These are phyloP conservation scores for Tranzscheliella williamsii DNA, from an alignment of 1,284 basidiomycete genomes.

Conservation along the genomic window DNA sequence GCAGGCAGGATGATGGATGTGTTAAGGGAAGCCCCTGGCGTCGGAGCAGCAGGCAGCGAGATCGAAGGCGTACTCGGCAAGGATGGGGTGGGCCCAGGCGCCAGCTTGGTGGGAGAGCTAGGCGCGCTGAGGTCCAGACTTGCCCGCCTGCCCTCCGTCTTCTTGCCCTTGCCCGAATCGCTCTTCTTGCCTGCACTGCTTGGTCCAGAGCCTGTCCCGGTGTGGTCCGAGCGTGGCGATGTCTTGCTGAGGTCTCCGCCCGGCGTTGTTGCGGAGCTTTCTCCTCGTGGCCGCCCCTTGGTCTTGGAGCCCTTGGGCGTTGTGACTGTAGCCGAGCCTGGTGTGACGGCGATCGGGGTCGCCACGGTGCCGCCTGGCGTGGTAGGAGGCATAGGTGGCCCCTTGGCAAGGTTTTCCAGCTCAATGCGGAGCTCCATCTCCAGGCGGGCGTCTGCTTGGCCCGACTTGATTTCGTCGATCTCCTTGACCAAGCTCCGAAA, in stretches of 20 bases:
- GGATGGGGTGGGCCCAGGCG: constrained; percentile 3
- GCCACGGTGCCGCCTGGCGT: constrained; percentile 17
- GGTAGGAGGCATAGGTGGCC: constrained; percentile 18
- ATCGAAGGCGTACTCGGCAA: constrained; percentile 19
- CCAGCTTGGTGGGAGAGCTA: constrained; percentile 15
- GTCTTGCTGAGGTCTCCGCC: constrained; percentile 9
- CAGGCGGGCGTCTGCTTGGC: constrained; percentile 26
- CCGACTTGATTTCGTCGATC: constrained; percentile 42
- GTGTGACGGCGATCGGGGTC: constrained; percentile 8
- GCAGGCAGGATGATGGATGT: too few species aligned
- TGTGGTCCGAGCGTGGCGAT: constrained; percentile 9
- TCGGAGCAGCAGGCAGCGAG: constrained; percentile 9
- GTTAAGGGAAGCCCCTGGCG: too few species aligned
- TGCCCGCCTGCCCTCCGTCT: constrained; percentile 7
- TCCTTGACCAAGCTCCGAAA: constrained; percentile 33
- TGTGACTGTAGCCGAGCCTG: constrained; percentile 11
- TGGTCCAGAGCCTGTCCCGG: constrained; percentile 6
- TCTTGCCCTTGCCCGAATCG: constrained; percentile 4
- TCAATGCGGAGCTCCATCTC: constrained; percentile 34
- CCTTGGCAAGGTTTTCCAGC: constrained; percentile 37
- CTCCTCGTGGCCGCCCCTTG: constrained; percentile 21
- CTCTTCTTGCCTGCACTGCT: constrained; percentile 15
- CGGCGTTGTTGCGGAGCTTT: constrained; percentile 11
- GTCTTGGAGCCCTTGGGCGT: constrained; percentile 27
- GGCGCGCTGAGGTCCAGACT: not conserved